Base-by-base conservation (phyloP, 768 basidiomycete species). In the Termitomyces sp. region DNA sequence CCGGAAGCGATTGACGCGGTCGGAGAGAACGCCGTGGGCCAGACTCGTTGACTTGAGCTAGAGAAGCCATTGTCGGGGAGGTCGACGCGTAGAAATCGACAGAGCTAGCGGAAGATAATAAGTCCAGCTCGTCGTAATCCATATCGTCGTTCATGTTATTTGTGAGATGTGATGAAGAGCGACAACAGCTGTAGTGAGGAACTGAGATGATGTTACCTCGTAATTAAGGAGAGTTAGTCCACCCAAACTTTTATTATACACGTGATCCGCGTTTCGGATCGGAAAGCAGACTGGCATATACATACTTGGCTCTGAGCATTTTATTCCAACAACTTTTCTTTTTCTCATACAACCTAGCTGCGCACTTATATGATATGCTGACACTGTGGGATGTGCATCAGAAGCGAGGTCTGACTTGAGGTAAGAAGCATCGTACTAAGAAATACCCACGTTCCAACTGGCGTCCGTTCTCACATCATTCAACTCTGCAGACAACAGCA, bases 61-160 rank as follows among this genome's bases (percentile, higher is more conserved):
- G 28, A 47, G 51, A 15, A 5, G 36, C 26, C 26, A 7, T 15
- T 16, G 36, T 29, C 26, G 29, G 29, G 29, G 48, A 6, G 7
- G 50, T 49, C 20, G 44, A 54, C 56, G 61, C 52, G 56, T 62
- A 57, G 34, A 59, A 49, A 4, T 29, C 6, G 29, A 29, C 29
- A 3, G 56, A 31, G 6, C 4, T 41, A 2, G 16, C 41, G 1
- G 48, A 3, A 3, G 55, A 36, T 36, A 62, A 34, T 12, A 63
- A 34, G 31, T 64, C 58, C 20, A 60, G 54, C 16, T 64, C 59
- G 26, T 65, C 64, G 34, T 44, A 42, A 22, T 60, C 57, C 26
- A 20, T 20, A 10, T 55, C 5, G 1, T 53, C 26, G 6, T 26
- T 39, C 57, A 61, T 58, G 36, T 29, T 31, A 33, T 33, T 28